Evolutionary conservation across 345 rosid genomes (phyloP).

Genomic region (Mangifera indica): DNA sequence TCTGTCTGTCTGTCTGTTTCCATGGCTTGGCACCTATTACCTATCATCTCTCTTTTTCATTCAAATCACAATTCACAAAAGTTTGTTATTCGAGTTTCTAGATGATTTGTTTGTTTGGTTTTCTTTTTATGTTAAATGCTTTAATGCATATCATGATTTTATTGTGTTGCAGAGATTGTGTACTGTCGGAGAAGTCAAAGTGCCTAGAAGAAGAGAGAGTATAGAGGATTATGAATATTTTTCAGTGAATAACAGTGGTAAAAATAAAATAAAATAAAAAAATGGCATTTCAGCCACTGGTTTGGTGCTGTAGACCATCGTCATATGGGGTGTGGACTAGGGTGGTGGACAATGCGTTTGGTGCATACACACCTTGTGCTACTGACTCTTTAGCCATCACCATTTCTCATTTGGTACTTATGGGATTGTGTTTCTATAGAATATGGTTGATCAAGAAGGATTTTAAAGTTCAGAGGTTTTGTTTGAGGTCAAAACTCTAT

Average conservation of each 20-base stretch:
- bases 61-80: too few species aligned
- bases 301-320: constrained; percentile 84
- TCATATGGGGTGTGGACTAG: constrained; percentile 72
- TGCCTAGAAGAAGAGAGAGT: constrained; percentile 4
- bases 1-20: too few species aligned
- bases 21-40: too few species aligned
- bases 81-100: neutral
- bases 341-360: constrained; percentile 83
- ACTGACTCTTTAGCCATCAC: constrained; percentile 70
- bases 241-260: constrained; percentile 18
- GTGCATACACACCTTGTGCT: constrained; percentile 94
- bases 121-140: neutral
- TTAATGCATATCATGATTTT: neutral
- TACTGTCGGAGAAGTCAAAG: constrained; percentile 6
- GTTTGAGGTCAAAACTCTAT: constrained; percentile 74
- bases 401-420: constrained; percentile 62
- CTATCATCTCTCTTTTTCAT: too few species aligned
- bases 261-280: constrained; percentile 14
- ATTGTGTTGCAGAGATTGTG: constrained; percentile 14
- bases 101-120: neutral
- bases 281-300: constrained; percentile 69
- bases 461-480: constrained; percentile 59
- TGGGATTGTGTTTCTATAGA: constrained; percentile 68
- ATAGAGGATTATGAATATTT: constrained; percentile 24
- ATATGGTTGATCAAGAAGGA: constrained; percentile 72